phyloP scores from a whole-genome alignment of 805 yeast species.

The Cyberlindnera samutprakarnensis region DNA sequence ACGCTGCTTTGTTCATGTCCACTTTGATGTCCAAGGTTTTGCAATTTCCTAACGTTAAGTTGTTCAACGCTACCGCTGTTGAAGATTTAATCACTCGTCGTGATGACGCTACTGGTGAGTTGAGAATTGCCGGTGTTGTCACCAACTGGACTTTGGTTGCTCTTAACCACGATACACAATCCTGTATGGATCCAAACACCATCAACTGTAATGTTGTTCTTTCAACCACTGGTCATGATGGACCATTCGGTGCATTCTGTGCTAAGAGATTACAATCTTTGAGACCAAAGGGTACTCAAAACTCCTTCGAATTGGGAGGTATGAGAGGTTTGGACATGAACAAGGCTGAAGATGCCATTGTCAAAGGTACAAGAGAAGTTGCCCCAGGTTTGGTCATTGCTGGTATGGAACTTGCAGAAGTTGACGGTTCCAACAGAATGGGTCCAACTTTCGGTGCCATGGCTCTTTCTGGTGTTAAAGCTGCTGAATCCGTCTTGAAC shows the following conservation, averaged over 20 bases:
- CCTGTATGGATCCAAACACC: slow-evolving; percentile 35
- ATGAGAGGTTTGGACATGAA: slow-evolving; percentile 81
- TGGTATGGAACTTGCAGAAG: slow-evolving; percentile 76
- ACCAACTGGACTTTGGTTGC: slow-evolving; percentile 80
- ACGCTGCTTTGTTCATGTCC: slow-evolving; percentile 66
- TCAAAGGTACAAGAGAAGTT: slow-evolving; percentile 4
- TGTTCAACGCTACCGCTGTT: slow-evolving; percentile 57
- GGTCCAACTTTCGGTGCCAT: slow-evolving; percentile 82
- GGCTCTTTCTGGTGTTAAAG: slow-evolving; percentile 73
- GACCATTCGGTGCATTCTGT: slow-evolving; percentile 75
- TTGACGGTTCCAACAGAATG: slow-evolving; percentile 75
- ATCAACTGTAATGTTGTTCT: slow-evolving; percentile 36
- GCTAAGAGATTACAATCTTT: slow-evolving; percentile 51
- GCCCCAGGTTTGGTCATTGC: slow-evolving; percentile 22
- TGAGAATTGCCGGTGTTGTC: slow-evolving; percentile 71
- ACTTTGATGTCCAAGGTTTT: slow-evolving; percentile 64
- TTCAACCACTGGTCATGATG: slow-evolving; percentile 76
- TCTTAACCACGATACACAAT: slow-evolving; percentile 67
- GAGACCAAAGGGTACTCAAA: slow-evolving; percentile 1
- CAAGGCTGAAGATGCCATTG: slow-evolving; percentile 50
- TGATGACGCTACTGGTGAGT: slow-evolving; percentile 40
- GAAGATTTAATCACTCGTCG: slow-evolving; percentile 73
- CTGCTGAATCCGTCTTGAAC: slow-evolving; percentile 41
- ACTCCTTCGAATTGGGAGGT: slow-evolving; percentile 27
- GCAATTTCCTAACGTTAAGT: slow-evolving; percentile 64